phyloP scores from a whole-genome alignment of 148 eudicot species.

The Vaccinium myrtillus region DNA sequence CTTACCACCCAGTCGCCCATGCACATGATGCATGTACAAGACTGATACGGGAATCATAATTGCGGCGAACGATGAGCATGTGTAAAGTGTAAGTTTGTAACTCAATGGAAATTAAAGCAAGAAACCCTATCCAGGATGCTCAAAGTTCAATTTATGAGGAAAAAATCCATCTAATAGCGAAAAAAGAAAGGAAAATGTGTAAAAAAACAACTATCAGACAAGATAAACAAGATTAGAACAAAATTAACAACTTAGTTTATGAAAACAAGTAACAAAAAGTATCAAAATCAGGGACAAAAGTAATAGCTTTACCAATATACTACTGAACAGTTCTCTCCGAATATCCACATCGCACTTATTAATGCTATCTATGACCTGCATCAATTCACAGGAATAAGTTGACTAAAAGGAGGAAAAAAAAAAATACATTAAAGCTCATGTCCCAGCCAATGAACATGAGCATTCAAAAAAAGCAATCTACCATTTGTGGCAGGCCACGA shows the following conservation, averaged over 20 bases:
- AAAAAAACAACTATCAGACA: neutral
- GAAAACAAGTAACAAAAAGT: neutral
- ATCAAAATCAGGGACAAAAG: neutral
- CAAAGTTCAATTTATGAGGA: no score
- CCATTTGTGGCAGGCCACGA: conserved; percentile 95
- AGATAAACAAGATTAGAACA: neutral
- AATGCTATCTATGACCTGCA: conserved; percentile 93
- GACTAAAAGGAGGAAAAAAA: neutral
- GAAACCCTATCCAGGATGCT: no score
- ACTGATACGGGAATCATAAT: neutral
- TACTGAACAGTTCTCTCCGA: conserved; percentile 88
- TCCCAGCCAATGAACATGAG: conserved; percentile 4
- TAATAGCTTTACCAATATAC: conserved; percentile 66
- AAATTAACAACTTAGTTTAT: neutral
- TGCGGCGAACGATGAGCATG: neutral
- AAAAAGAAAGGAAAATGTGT: neutral
- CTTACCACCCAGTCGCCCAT: neutral
- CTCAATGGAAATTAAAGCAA: no score
- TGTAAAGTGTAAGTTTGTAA: neutral
- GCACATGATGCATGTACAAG: neutral
- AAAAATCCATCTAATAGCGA: neutral
- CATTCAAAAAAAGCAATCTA: conserved; percentile 18
- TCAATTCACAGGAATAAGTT: conserved; percentile 14
- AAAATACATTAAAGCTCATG: conserved; percentile 1
- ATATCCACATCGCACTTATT: conserved; percentile 94